Base-by-base conservation (phyloP, 768 basidiomycete species). In the Leccinum boreale region DNA sequence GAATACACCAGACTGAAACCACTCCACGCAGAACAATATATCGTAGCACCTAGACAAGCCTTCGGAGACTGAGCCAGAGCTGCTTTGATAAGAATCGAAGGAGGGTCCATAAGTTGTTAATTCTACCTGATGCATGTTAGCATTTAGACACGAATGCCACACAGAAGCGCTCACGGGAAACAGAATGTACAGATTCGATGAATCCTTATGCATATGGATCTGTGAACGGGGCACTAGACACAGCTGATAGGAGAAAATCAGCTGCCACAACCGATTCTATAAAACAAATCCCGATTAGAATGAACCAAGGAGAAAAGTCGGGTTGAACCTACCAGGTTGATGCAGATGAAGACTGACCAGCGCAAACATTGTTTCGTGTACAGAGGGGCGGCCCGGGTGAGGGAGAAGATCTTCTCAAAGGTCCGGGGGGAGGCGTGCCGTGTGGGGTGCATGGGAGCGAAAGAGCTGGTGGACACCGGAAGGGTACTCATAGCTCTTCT, bases 401-500 rank as follows among this genome's bases (percentile, higher is more conserved):
- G 28, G 77, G 70, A 5, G 74, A 36, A n/a, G 4, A 17, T 74
- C 52, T 74, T 76, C 66, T 72, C 72, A 39, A 76, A 72, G 1
- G 68, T 10, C 75, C 75, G 15, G 15, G 7, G 7, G 7, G 15
- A 7, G 15, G 35, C 33, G 33, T 14, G 12, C 28, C 8, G 29
- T 10, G 28, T 29, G 33, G 5, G 5, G 33, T 33, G 33, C 7
- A 17, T 36, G 35, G 7, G 35, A 36, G 4, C 17, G 36, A 39
- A 39, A 39, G n/a, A 4, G 8, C 36, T n/a, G 17, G 36, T 39
- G 36, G 36, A 8, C 17, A 39, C 36, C 36, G 36, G 36, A 39
- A 39, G 17, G 36, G 36, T 39, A 39, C 36, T 39, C 36, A 39
- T 6, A n/a, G 1, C 36, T n/a, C 17, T 39, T n/a, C 36, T 39